phyloP scores from a whole-genome alignment of 768 basidiomycete genomes.

The Multifurca ochricompacta region DNA sequence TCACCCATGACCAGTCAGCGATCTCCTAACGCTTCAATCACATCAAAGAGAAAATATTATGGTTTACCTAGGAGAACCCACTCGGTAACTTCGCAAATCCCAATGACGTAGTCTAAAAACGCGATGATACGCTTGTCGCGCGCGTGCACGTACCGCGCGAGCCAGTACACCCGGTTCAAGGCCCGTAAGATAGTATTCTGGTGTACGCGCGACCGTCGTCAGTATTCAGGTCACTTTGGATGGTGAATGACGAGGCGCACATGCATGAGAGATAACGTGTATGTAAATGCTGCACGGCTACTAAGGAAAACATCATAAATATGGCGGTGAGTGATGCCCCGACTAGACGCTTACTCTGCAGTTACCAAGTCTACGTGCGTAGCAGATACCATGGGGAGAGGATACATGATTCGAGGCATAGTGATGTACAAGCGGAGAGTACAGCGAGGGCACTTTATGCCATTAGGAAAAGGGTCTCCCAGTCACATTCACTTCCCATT shows the following conservation, averaged over 20 bases:
- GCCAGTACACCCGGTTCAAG: not conserved
- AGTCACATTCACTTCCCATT: too few relatives aligned
- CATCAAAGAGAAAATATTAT: too few relatives aligned
- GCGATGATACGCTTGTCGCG: not conserved
- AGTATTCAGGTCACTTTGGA: too few relatives aligned
- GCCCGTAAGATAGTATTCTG: not conserved
- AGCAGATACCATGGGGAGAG: not conserved
- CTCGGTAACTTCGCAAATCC: not conserved
- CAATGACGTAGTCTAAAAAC: not conserved
- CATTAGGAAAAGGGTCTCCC: too few relatives aligned
- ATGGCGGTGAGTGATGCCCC: too few relatives aligned
- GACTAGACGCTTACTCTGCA: not conserved
- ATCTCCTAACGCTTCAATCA: too few relatives aligned
- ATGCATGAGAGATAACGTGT: not conserved
- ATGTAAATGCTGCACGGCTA: not conserved
- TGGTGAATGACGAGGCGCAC: not conserved
- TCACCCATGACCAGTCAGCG: not conserved
- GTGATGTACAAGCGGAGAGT: too few relatives aligned
- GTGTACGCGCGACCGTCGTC: not conserved
- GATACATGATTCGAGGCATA: too few relatives aligned
- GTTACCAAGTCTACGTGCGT: not conserved
- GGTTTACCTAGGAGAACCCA: not conserved
- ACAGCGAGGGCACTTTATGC: too few relatives aligned
- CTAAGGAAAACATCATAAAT: not conserved
- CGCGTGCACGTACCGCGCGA: too few relatives aligned